Conservation (phyloP, 2,329 filamentous ascomycete genomes). For the Diaporthe eres region DNA sequence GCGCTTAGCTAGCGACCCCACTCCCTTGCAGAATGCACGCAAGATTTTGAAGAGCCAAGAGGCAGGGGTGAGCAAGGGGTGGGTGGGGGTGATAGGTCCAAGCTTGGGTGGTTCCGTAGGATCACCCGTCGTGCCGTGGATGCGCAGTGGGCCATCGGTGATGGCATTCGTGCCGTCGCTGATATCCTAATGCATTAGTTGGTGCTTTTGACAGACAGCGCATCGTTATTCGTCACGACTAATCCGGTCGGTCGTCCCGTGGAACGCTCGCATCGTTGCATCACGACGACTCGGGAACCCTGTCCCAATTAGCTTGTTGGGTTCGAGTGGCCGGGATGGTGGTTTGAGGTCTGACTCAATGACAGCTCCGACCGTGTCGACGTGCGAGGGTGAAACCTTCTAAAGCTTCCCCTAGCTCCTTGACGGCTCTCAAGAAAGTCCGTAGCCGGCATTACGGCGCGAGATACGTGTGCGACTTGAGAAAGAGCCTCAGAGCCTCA, state of each 20-base stretch:
- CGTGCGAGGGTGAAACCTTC: conserved; percentile 23
- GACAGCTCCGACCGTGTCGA: conserved; percentile 1
- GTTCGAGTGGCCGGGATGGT: conserved; percentile 16
- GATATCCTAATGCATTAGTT: background rate
- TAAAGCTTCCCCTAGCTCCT: conserved; percentile 30
- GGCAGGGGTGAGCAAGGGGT: conserved; percentile 25
- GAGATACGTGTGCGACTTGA: background rate
- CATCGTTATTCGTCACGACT: conserved; percentile 1
- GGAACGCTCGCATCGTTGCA: conserved; percentile 20
- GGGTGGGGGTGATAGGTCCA: conserved; percentile 33
- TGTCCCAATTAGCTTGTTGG: background rate
- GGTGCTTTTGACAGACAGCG: background rate
- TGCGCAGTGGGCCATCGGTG: background rate
- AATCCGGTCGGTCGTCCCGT: conserved; percentile 16
- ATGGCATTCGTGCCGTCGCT: background rate
- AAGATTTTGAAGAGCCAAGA: conserved; percentile 25
- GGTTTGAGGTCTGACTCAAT: conserved; percentile 28
- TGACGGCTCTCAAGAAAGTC: conserved; percentile 33
- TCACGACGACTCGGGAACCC: conserved; percentile 26
- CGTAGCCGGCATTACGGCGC: conserved; percentile 5
- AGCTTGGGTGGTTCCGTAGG: conserved; percentile 12
- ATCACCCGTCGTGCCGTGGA: conserved; percentile 20
- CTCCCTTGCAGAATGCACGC: conserved; percentile 27
- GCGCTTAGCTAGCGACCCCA: conserved; percentile 35
- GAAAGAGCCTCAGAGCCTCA: conserved; percentile 11